These are phyloP conservation scores for Biscogniauxia marginata DNA, from an alignment of 2,329 filamentous ascomycete genomes.

Conservation along the genomic window DNA sequence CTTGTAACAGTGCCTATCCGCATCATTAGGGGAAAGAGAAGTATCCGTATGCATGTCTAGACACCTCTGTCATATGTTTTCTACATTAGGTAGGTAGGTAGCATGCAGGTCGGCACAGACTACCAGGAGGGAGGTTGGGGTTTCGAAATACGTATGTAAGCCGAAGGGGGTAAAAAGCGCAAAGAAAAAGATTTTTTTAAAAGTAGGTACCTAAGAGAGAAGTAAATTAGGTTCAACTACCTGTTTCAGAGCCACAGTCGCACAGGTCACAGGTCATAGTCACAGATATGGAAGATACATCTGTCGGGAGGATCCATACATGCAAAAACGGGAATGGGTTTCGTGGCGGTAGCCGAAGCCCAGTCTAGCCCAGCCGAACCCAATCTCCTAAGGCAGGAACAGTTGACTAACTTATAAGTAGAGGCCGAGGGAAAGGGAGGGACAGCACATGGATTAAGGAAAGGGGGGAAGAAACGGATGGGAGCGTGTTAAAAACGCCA, in stretches of 20 bases:
- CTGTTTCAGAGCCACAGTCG: background rate
- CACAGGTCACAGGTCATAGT: background rate
- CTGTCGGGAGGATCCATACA: background rate
- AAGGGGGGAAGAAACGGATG: too few relatives aligned
- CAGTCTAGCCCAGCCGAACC: background rate
- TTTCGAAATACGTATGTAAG: background rate
- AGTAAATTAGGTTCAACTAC: conserved; percentile 8
- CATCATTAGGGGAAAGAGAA: background rate
- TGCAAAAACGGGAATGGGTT: background rate
- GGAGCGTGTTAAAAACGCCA: too few relatives aligned
- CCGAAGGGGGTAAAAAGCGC: background rate
- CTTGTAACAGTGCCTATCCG: background rate
- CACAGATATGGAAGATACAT: conserved; percentile 7
- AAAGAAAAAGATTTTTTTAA: background rate
- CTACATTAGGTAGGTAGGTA: background rate
- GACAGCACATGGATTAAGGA: background rate
- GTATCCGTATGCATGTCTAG: background rate
- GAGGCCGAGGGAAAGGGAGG: background rate
- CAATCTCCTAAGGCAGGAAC: too few relatives aligned
- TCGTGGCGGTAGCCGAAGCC: background rate
- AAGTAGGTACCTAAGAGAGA: too few relatives aligned
- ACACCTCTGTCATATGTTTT: too few relatives aligned
- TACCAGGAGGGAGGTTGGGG: background rate
- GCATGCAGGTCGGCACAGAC: background rate
- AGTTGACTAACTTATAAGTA: too few relatives aligned